These are phyloP conservation scores for Eimeria sp. DNA, from an alignment of 169 alveolate genomes.

Conservation along the genomic window DNA sequence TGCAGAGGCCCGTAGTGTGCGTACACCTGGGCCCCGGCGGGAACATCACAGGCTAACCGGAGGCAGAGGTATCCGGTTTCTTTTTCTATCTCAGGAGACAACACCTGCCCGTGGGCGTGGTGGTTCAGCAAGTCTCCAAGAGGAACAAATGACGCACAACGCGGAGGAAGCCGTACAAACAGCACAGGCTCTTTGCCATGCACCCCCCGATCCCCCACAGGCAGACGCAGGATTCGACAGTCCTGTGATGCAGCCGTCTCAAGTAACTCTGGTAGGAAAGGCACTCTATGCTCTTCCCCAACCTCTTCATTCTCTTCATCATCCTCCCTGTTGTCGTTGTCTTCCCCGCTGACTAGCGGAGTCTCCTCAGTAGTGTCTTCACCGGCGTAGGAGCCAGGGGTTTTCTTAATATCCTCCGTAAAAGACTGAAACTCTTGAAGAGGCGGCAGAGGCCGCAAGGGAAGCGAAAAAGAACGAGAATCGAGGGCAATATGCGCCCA, in stretches of 20 bases:
- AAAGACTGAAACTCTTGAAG: not conserved
- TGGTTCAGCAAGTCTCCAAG: slow-evolving; percentile 77
- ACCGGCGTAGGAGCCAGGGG: not conserved
- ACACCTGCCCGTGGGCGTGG: slow-evolving; percentile 71
- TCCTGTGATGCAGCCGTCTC: slow-evolving; percentile 27
- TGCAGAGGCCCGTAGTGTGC: slow-evolving; percentile 78
- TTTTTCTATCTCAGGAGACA: slow-evolving; percentile 57
- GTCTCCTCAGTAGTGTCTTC: not conserved
- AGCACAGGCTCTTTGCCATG: not conserved
- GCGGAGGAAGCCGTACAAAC: slow-evolving; percentile 55
- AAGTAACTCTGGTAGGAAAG: not conserved
- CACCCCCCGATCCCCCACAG: not conserved
- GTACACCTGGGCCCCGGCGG: slow-evolving; percentile 65
- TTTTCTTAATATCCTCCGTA: not conserved
- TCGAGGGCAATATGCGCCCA: slow-evolving; percentile 56
- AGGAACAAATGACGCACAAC: slow-evolving; percentile 62
- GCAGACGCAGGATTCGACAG: not conserved
- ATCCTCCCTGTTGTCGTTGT: not conserved
- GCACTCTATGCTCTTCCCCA: slow-evolving; percentile 15
- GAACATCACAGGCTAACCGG: slow-evolving; percentile 60
- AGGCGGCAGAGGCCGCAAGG: not conserved
- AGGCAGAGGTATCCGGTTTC: slow-evolving; percentile 7
- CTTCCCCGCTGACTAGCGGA: not conserved
- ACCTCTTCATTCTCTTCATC: not conserved
- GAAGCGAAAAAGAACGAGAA: slow-evolving; percentile 36